These are phyloP conservation scores for Nigrospora osmanthi DNA, from an alignment of 2,329 filamentous ascomycete species.

Conservation along the genomic window DNA sequence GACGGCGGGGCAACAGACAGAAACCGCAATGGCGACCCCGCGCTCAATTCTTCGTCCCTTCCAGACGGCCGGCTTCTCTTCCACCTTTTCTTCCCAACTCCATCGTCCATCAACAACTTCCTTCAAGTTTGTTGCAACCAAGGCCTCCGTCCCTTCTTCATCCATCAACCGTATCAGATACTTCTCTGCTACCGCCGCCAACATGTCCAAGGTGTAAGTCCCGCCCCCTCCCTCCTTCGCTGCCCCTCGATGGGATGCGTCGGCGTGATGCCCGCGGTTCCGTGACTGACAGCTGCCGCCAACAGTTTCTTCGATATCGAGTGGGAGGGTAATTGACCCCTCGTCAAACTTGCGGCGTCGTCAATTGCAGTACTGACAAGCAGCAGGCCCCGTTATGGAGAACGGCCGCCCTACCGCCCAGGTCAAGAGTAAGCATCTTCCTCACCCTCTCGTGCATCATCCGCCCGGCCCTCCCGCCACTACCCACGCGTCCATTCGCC, in stretches of 20 bases:
- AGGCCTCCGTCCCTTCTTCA: constrained; percentile 26
- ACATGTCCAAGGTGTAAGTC: constrained; percentile 69
- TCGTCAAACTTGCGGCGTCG: too few species aligned
- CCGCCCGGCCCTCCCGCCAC: constrained; percentile 3
- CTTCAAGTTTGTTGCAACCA: constrained; percentile 19
- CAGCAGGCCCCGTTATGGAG: constrained; percentile 49
- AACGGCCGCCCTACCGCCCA: constrained; percentile 44
- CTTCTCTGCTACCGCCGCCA: constrained; percentile 55
- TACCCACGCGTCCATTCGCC: neutral
- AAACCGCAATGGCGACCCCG: too few species aligned
- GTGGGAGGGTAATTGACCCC: constrained; percentile 49
- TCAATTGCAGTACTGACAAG: neutral
- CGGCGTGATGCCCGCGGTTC: too few species aligned
- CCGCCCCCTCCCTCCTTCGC: constrained; percentile 9
- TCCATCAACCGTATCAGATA: constrained; percentile 25
- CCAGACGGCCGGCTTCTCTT: constrained; percentile 2
- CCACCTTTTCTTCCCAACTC: constrained; percentile 17
- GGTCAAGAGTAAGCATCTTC: constrained; percentile 48
- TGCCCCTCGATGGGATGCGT: constrained; percentile 4
- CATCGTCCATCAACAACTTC: constrained; percentile 27
- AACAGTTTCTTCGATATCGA: constrained; percentile 62
- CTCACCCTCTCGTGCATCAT: constrained; percentile 5
- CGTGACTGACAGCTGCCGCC: constrained; percentile 11
- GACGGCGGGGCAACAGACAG: too few species aligned
- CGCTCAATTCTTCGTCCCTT: too few species aligned